Conservation (phyloP, 345 rosid species). For the Fremontodendron californicum region DNA sequence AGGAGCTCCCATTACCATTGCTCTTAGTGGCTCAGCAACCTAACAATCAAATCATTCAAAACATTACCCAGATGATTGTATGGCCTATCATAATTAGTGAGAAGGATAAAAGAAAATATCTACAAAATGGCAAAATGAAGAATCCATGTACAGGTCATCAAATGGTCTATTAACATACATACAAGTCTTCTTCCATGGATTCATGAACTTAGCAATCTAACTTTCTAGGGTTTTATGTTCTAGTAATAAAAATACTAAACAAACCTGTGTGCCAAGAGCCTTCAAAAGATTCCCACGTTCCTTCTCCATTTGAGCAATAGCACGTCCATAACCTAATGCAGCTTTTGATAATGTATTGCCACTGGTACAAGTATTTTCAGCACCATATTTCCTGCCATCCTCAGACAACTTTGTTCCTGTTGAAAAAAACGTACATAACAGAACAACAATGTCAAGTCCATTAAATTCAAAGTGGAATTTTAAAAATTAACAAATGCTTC, state of each 20-base stretch:
- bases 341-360: conserved; percentile 79
- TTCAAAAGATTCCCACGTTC: conserved; percentile 77
- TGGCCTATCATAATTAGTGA: neutral
- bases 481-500: conserved; percentile 8
- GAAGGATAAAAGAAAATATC: neutral
- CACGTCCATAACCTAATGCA: conserved; percentile 56
- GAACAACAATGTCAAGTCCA: neutral
- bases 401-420: conserved; percentile 84
- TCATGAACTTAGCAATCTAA: neutral
- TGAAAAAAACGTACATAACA: conserved; percentile 14
- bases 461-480: neutral
- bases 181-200: conserved; percentile 2
- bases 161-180: neutral
- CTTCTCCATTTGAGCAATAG: conserved; percentile 84
- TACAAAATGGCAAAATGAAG: neutral
- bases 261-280: conserved; percentile 87
- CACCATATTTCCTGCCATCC: conserved; percentile 80
- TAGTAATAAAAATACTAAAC: neutral
- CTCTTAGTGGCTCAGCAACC: conserved; percentile 95
- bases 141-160: neutral
- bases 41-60: conserved; percentile 31
- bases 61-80: conserved; percentile 6
- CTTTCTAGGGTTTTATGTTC: neutral
- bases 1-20: conserved; percentile 95
- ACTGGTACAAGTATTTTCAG: conserved; percentile 84